Percentiles rank a stretch among this genome's conserved stretches.
These are phyloP conservation scores for Pseudocercospora cruenta DNA, from an alignment of 2,329 filamentous ascomycete species.

Conservation along the genomic window DNA sequence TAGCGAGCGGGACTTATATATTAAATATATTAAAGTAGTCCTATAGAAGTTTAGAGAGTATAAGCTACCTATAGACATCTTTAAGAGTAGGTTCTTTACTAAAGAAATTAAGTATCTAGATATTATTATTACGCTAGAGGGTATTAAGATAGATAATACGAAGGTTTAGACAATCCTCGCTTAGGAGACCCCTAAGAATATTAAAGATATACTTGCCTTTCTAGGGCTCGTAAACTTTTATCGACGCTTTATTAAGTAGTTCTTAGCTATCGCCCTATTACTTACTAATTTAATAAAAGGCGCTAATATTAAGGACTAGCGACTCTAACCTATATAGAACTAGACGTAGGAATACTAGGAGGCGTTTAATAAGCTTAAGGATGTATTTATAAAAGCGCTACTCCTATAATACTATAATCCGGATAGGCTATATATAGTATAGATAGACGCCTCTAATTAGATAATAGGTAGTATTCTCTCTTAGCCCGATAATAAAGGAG, in stretches of 20 bases:
- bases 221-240: constrained; percentile 9
- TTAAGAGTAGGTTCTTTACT: background rate
- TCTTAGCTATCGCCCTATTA: background rate
- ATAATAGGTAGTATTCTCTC: background rate
- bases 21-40: background rate
- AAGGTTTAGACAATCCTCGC: background rate
- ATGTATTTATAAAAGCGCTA: background rate
- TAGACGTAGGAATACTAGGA: background rate
- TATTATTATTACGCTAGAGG: background rate
- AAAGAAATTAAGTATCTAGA: background rate
- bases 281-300: background rate
- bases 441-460: constrained; percentile 2
- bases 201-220: constrained; percentile 7
- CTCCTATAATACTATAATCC: constrained; percentile 6
- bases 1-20: background rate
- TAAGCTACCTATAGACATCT: background rate
- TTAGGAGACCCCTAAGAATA: background rate
- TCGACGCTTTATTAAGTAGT: background rate
- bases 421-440: background rate
- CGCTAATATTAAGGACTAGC: background rate
- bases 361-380: background rate
- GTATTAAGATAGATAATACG: background rate
- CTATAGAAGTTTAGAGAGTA: background rate
- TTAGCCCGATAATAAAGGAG: background rate
- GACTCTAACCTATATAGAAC: background rate